Conservation (phyloP, 1,284 basidiomycete species). For the Malassezia yamatoensis region DNA sequence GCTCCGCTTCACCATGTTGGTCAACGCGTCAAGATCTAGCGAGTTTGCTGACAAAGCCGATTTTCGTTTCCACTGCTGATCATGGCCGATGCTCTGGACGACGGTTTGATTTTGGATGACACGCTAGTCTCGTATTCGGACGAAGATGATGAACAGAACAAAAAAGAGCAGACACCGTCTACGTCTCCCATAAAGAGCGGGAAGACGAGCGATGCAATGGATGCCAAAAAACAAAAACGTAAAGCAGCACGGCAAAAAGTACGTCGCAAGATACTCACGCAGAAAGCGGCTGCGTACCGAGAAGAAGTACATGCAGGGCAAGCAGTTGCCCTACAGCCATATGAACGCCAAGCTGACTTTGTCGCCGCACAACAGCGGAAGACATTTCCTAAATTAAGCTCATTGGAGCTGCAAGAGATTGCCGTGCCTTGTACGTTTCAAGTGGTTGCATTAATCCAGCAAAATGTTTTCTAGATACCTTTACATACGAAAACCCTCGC, state of each 20-base stretch:
- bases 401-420: constrained; percentile 35
- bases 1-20: constrained; percentile 37
- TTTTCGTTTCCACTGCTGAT: neutral
- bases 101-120: constrained; percentile 33
- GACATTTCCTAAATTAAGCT: constrained; percentile 29
- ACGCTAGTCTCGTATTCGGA: constrained; percentile 15
- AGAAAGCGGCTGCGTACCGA: constrained; percentile 3
- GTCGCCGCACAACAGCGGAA: constrained; percentile 24
- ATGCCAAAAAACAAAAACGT: constrained; percentile 25
- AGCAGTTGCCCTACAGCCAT: constrained; percentile 17
- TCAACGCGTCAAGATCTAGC: neutral
- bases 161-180: neutral
- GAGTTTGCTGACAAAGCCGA: neutral
- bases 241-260: constrained; percentile 12
- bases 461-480: constrained; percentile 1
- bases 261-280: neutral
- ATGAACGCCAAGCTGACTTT: constrained; percentile 38
- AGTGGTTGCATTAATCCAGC: neutral
- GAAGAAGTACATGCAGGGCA: neutral
- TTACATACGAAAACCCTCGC: neutral
- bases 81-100: constrained; percentile 37
- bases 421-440: constrained; percentile 16
- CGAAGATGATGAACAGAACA: constrained; percentile 14
- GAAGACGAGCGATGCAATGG: constrained; percentile 18
- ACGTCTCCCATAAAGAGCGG: too few relatives aligned